A percentile compares a stretch with the other conserved stretches of the same genome.
These are phyloP conservation scores for Podosphaera aphanis DNA, from an alignment of 2,329 filamentous ascomycete species.

Conservation along the genomic window DNA sequence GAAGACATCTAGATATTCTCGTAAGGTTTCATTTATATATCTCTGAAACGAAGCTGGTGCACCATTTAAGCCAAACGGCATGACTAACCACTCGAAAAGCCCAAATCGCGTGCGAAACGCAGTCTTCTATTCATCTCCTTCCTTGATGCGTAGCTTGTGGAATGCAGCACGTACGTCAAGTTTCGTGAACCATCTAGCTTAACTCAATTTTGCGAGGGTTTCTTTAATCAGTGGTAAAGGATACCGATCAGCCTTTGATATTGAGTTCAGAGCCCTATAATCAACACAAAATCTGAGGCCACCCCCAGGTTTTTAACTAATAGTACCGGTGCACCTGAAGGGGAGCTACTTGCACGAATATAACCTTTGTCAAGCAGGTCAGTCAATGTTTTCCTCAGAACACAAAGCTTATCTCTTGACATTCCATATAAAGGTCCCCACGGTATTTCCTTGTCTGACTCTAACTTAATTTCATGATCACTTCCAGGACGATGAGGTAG, in stretches of 20 bases:
- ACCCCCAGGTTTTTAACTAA: background rate
- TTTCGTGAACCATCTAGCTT: conserved; percentile 1
- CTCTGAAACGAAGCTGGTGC: no score
- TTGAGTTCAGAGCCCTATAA: background rate
- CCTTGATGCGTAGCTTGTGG: background rate
- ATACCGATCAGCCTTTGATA: background rate
- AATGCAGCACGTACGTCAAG: no score
- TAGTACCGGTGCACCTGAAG: background rate
- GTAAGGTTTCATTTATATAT: no score
- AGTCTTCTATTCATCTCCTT: background rate
- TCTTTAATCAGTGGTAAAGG: conserved; percentile 1
- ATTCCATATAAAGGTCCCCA: no score
- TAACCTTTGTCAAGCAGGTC: background rate
- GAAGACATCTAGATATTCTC: no score
- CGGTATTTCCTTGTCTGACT: background rate
- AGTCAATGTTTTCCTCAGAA: no score
- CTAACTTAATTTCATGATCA: background rate
- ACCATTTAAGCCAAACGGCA: no score
- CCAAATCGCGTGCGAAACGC: background rate
- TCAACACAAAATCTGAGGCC: no score
- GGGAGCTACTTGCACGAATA: background rate
- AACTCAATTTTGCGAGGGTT: background rate
- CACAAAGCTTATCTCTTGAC: no score
- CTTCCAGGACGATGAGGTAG: background rate
- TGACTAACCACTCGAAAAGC: conserved; percentile 1